These are phyloP conservation scores for Gossypium ekmanianum DNA, from an alignment of 345 rosid species.

Conservation along the genomic window DNA sequence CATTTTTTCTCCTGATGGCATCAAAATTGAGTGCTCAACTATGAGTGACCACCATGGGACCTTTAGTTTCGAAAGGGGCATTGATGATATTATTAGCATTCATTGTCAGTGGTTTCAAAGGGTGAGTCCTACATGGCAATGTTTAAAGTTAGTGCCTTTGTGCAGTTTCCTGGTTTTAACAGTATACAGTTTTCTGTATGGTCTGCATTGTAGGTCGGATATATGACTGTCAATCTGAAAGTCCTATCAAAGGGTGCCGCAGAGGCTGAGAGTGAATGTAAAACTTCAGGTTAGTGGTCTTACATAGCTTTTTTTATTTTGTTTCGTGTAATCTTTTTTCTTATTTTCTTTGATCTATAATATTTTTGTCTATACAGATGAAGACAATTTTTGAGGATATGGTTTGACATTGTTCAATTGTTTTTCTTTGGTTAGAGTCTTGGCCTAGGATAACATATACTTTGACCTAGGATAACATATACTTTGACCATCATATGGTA, in stretches of 20 bases:
- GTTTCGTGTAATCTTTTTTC: background rate
- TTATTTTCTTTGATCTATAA: background rate
- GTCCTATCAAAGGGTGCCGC: constrained; percentile 39
- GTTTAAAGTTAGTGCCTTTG: constrained; percentile 8
- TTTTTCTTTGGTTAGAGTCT: background rate
- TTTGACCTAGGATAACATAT: background rate
- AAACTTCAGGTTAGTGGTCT: constrained; percentile 45
- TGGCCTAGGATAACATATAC: background rate
- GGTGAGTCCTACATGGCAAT: constrained; percentile 42
- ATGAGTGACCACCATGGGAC: constrained; percentile 32
- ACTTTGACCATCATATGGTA: constrained; percentile 18
- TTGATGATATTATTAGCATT: constrained; percentile 69
- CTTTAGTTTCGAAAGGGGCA: constrained; percentile 44
- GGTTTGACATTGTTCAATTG: background rate
- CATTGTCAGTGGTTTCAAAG: constrained; percentile 55
- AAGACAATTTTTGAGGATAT: background rate
- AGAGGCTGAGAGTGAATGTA: constrained; percentile 30
- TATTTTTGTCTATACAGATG: background rate
- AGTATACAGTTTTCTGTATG: constrained; percentile 14
- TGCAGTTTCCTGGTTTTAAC: constrained; percentile 8
- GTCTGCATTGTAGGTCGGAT: constrained; percentile 47
- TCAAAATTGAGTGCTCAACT: constrained; percentile 46
- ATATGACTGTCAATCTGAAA: constrained; percentile 50
- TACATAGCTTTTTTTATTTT: background rate
- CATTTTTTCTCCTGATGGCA: constrained; percentile 48